Percentiles rank a stretch among this genome's conserved stretches.
Evolutionary conservation across 139 green algal species (phyloP).

Genomic region (Coelastrella sp.): DNA sequence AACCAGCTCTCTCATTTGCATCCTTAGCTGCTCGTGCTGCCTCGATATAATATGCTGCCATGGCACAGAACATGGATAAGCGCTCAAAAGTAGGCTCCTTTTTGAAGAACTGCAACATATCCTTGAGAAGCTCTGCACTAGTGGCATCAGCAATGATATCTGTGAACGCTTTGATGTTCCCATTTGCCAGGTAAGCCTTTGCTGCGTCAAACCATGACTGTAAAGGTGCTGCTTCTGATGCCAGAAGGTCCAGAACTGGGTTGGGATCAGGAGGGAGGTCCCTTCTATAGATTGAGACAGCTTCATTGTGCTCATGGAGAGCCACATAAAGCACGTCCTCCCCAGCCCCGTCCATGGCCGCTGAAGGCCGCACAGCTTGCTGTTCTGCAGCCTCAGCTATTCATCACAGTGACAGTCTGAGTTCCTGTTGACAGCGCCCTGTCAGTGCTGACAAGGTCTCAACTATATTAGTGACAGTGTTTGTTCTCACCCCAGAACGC

Average conservation of each 20-base stretch:
- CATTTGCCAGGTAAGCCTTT: constrained; percentile 73
- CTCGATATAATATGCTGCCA: constrained; percentile 74
- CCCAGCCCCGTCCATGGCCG: not conserved
- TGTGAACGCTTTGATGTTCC: constrained; percentile 50
- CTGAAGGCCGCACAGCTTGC: not conserved
- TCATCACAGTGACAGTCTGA: not conserved
- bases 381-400: not conserved
- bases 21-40: constrained; percentile 23
- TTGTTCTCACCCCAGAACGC: too few species aligned
- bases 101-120: constrained; percentile 56
- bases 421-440: too few species aligned
- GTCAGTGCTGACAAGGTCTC: too few species aligned
- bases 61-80: constrained; percentile 80
- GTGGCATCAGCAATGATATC: constrained; percentile 54
- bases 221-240: constrained; percentile 75
- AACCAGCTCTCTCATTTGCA: not conserved
- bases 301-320: constrained; percentile 58
- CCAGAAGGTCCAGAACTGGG: constrained; percentile 77
- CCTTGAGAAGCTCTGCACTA: constrained; percentile 43
- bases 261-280: constrained; percentile 70
- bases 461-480: too few species aligned
- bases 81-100: constrained; percentile 66
- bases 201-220: constrained; percentile 80
- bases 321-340: constrained; percentile 28
- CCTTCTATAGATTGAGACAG: constrained; percentile 62